A percentile compares a stretch with the other conserved stretches of the same genome.
These are phyloP conservation scores for Biscutella laevigata DNA, from an alignment of 441 rosid species.

Conservation along the genomic window DNA sequence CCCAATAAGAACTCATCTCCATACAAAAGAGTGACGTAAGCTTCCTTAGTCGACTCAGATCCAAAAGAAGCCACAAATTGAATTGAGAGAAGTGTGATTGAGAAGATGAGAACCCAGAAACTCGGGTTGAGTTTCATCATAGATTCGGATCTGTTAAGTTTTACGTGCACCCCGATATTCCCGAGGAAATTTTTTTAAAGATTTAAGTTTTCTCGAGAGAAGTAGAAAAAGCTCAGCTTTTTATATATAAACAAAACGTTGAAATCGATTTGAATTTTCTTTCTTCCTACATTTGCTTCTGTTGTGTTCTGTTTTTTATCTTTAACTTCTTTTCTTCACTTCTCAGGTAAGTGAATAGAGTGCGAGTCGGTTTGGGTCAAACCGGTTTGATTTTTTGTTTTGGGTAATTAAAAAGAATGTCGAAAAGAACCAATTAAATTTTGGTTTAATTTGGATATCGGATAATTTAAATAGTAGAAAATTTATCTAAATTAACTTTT, in stretches of 20 bases:
- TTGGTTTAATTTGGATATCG: too few species aligned
- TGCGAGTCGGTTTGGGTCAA: too few species aligned
- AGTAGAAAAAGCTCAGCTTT: not conserved
- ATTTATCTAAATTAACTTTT: too few species aligned
- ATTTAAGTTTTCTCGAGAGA: constrained; percentile 23
- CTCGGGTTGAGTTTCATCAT: constrained; percentile 31
- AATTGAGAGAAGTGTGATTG: constrained; percentile 25
- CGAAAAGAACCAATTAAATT: too few species aligned
- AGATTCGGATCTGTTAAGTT: constrained; percentile 11
- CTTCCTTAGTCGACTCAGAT: constrained; percentile 39
- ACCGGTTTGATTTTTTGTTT: too few species aligned
- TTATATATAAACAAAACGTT: constrained; percentile 20
- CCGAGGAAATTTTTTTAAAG: too few species aligned
- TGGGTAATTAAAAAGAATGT: too few species aligned
- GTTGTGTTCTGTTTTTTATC: constrained; percentile 10
- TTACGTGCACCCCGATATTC: constrained; percentile 19
- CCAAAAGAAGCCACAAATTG: constrained; percentile 28
- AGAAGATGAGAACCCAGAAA: constrained; percentile 24
- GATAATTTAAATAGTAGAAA: too few species aligned
- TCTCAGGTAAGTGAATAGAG: too few species aligned
- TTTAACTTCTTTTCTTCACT: too few species aligned
- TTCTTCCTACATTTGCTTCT: not conserved
- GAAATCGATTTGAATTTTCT: constrained; percentile 9
- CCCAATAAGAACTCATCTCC: constrained; percentile 93
- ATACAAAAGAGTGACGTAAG: constrained; percentile 76